These are phyloP conservation scores for Vitrella brassicaformis DNA, from an alignment of 73 alveolate species.

Conservation along the genomic window DNA sequence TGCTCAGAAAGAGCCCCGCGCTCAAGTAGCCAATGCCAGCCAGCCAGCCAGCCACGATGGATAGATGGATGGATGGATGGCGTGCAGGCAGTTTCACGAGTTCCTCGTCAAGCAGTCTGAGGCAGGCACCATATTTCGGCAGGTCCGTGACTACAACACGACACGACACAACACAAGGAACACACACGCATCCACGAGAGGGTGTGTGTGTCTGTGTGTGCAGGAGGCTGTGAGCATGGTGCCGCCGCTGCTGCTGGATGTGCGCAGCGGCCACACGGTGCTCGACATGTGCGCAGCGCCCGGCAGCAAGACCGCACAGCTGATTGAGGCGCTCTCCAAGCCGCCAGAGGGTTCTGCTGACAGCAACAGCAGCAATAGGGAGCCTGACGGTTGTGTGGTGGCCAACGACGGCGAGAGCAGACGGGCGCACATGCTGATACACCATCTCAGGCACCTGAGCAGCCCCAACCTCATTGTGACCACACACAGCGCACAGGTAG, in stretches of 20 bases:
- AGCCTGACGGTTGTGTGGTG: background rate
- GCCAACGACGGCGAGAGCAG: background rate
- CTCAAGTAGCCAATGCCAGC: too few species aligned
- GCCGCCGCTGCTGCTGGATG: conserved; percentile 87
- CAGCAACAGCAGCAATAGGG: too few species aligned
- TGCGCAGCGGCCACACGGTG: conserved; percentile 15
- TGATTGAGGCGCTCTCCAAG: conserved; percentile 66
- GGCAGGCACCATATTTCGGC: background rate
- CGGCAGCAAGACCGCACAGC: conserved; percentile 92
- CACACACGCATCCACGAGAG: too few species aligned
- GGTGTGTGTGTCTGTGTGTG: too few species aligned
- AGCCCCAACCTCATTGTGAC: background rate
- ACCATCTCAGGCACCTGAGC: background rate
- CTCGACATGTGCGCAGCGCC: conserved; percentile 99
- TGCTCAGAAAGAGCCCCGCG: too few species aligned
- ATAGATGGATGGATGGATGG: too few species aligned
- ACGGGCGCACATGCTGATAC: background rate
- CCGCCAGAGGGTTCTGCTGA: too few species aligned
- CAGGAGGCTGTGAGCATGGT: conserved; percentile 92
- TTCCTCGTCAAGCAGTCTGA: background rate
- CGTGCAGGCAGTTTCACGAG: background rate
- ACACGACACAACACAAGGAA: too few species aligned
- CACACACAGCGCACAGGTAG: background rate
- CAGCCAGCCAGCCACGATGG: too few species aligned
- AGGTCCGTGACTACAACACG: too few species aligned